Percentiles rank a stretch among this genome's conserved stretches.
These are phyloP conservation scores for Aspergillus sp. DNA, from an alignment of 2,329 filamentous ascomycete genomes.

Conservation along the genomic window DNA sequence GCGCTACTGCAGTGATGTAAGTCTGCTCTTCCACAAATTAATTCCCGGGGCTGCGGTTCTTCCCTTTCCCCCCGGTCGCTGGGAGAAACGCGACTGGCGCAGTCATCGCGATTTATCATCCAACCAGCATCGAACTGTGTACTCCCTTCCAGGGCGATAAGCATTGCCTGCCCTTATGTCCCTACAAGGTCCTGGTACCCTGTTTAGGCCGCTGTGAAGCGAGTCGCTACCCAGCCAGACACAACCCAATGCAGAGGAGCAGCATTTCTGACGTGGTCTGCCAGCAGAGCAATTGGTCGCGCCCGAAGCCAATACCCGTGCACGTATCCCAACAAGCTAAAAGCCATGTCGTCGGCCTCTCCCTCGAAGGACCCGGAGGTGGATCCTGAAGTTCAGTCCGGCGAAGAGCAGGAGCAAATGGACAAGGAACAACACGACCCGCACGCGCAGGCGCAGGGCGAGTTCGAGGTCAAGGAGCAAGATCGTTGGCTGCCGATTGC, in stretches of 20 bases:
- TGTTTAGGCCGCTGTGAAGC: conserved; percentile 27
- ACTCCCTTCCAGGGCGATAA: conserved; percentile 20
- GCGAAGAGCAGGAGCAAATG: conserved; percentile 86
- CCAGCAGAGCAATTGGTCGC: conserved; percentile 29
- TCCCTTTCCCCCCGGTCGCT: conserved; percentile 3
- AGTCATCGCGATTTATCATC: conserved; percentile 12
- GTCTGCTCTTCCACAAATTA: conserved; percentile 5
- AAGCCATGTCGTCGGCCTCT: conserved; percentile 92
- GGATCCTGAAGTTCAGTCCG: conserved; percentile 87
- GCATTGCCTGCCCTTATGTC: conserved; percentile 22
- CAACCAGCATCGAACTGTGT: conserved; percentile 13
- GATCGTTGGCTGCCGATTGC: conserved; percentile 99
- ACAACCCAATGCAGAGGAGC: conserved; percentile 14
- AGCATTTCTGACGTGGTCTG: conserved; percentile 38
- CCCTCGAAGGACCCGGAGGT: conserved; percentile 80
- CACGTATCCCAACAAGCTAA: conserved; percentile 41
- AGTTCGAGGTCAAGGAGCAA: conserved; percentile 99
- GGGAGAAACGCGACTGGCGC: conserved; percentile 11
- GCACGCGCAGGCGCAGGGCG: conserved; percentile 63
- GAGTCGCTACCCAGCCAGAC: conserved; percentile 30
- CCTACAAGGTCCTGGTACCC: conserved; percentile 12
- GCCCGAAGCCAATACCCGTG: conserved; percentile 28
- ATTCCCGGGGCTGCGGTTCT: conserved; percentile 5
- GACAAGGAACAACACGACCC: conserved; percentile 57
- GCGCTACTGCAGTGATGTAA: conserved; percentile 12